Base-by-base conservation (phyloP, 2,329 filamentous ascomycete genomes). In the Fusarium aywerte region DNA sequence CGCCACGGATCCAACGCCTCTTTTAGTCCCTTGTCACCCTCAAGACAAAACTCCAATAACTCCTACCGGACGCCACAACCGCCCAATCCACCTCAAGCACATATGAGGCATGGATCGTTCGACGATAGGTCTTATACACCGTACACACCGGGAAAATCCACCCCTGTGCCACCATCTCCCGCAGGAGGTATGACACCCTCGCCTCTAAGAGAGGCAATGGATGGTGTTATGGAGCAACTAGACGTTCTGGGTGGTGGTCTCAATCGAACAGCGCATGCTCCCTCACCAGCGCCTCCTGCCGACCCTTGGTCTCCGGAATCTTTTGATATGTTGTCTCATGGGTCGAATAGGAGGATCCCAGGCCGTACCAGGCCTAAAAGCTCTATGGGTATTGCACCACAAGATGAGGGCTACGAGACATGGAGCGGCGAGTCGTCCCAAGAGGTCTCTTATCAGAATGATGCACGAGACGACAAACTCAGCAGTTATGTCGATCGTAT, bases 211-310 rank as follows among this genome's bases (percentile, higher is more conserved):
- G 93, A 94, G 77, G 96, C 96, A 2, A 99, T 99, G 93, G 95
- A 98, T 75, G 95, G 96, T 77, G 94, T 99, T 5, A 97, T 98
- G 88, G 93, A 96, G 68, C 96, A 96, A 56, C 80, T 99, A 40
- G 90, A 97, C 75, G 93, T 94, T 62, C 92, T 99, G 83, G 77
- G 76, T 21, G 74, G 63, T 13, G 61, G 65, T 11, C 31, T 65
- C 11, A 73, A 90, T 18, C 83, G 90, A 70, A 82, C 86, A 39
- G 84, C 85, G 56, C 80, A 84, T 21, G 82, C 65, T 73, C 84
- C 86, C 32, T 84, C 86, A 27, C 84, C 87, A 1, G 83, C 87
- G 39, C 81, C 85, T 1, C 81, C 86, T 1, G 78, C 89, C 10
- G 88, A 93, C 73, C 90, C 93, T 6, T 99, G 96, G 96, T 96